Evolutionary conservation across 371 early-diverging fungal genomes (phyloP).

Genomic region (Chytridium lagenaria): DNA sequence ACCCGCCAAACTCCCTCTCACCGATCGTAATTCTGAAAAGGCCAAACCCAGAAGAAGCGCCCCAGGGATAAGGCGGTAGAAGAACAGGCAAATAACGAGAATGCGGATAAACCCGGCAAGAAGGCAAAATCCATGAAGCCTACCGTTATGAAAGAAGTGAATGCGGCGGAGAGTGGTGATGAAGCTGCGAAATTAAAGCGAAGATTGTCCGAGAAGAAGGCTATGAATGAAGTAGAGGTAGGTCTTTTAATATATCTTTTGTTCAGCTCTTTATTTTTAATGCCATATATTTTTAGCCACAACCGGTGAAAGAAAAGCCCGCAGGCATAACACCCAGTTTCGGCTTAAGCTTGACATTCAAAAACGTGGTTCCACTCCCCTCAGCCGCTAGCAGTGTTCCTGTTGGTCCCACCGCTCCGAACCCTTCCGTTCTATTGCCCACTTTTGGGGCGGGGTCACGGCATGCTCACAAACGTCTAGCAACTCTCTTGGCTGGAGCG

Average conservation of each 20-base stretch:
- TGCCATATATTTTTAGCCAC: too few species aligned
- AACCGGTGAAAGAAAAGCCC: too few species aligned
- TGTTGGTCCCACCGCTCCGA: not conserved
- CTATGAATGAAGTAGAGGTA: not conserved
- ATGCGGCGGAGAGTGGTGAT: not conserved
- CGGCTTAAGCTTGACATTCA: not conserved
- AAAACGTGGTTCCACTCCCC: not conserved
- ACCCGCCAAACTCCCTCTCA: not conserved
- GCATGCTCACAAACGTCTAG: slow-evolving; percentile 1
- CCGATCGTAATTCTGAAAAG: not conserved
- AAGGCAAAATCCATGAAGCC: not conserved
- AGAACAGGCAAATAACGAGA: not conserved
- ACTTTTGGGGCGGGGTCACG: not conserved
- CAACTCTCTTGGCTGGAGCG: not conserved
- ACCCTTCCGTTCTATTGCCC: not conserved
- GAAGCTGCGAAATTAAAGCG: slow-evolving; percentile 4
- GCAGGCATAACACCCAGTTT: too few species aligned
- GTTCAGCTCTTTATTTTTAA: too few species aligned
- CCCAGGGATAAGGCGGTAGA: not conserved
- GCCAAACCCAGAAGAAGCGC: not conserved
- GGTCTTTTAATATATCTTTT: not conserved
- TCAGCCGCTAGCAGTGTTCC: not conserved
- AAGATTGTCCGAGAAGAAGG: slow-evolving; percentile 7
- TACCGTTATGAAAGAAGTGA: not conserved
- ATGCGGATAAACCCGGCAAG: not conserved